Percentiles rank a stretch among this genome's conserved stretches.
Evolutionary conservation across 1,284 basidiomycete genomes (phyloP).

Genomic region (Malassezia restricta): DNA sequence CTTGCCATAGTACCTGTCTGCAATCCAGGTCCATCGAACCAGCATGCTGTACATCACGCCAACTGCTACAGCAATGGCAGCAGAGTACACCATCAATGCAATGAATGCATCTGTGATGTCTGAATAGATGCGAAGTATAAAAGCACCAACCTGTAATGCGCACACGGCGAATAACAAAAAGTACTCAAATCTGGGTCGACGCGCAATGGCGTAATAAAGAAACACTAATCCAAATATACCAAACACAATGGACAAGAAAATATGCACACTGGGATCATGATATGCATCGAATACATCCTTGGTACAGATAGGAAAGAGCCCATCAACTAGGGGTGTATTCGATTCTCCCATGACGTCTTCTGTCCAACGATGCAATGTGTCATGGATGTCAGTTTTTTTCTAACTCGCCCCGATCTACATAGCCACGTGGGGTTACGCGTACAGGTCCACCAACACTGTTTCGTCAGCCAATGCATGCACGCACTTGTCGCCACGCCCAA

Average conservation of each 20-base stretch:
- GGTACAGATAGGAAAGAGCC: neutral
- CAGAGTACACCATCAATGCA: conserved; percentile 5
- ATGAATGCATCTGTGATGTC: conserved; percentile 6
- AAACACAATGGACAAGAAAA: conserved; percentile 9
- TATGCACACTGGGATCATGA: conserved; percentile 13
- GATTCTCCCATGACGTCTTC: too few species aligned
- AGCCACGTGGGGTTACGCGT: conserved; percentile 18
- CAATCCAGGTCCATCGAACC: conserved; percentile 10
- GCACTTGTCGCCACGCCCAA: conserved; percentile 38
- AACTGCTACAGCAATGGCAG: neutral
- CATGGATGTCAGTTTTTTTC: too few species aligned
- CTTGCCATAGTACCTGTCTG: conserved; percentile 7
- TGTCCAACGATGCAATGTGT: neutral
- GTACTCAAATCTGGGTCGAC: conserved; percentile 8
- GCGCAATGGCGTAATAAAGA: conserved; percentile 2
- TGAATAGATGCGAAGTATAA: conserved; percentile 8
- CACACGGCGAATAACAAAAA: neutral
- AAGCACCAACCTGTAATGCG: conserved; percentile 4
- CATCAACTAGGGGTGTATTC: neutral
- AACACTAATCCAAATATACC: conserved; percentile 13
- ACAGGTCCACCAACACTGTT: conserved; percentile 38
- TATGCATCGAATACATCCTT: conserved; percentile 2
- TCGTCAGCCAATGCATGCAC: neutral
- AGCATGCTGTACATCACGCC: conserved; percentile 7
- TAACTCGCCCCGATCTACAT: too few species aligned